Base-by-base conservation (phyloP, 2,329 filamentous ascomycete species). In the Grosmannia serpens region DNA sequence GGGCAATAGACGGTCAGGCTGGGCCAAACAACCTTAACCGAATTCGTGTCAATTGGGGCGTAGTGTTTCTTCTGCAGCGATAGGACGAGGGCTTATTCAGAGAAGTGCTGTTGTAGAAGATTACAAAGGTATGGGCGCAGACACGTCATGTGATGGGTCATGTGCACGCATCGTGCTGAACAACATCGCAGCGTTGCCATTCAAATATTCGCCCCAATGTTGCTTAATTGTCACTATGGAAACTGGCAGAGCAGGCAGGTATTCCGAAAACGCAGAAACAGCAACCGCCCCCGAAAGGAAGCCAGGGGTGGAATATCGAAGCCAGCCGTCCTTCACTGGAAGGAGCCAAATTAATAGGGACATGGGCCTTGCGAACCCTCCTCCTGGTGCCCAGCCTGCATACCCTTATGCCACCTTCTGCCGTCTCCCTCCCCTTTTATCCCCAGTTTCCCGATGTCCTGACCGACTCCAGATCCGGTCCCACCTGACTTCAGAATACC, bases 141-240 rank as follows among this genome's bases (percentile, higher is more conserved):
- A 4, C 15, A 38, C 4, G 35, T 44, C 41, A 44, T 17, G 41
- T 44, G 41, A 44, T 17, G 20, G 17, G 17, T 44, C 41, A 44
- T n/a, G 20, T 44, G 41, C 15, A 38, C 35, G n/a, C n/a, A 17
- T 15, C 17, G 35, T 35, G 33, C 15, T 35, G 10, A 3, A 35
- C 33, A 13, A 35, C 13, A 15, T 38, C 35, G 13, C 33, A 13
- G 35, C 4, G 35, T 15, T 38, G 35, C 35, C 35, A 44, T 9
- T 44, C 41, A 10, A 20, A n/a, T n/a, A 8, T n/a, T 44, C 41
- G 20, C 38, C 27, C 53, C 41, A 52, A 59, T 29, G 33, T 59
- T 57, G 57, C 59, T 61, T 33, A 20, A 61, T 61, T 61, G 41
- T 77, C 57, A 56, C 57, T 61, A 61, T 61, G 57, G 57, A 60